These are phyloP conservation scores for Stachybotrys echinatus DNA, from an alignment of 2,329 filamentous ascomycete genomes.

Conservation along the genomic window DNA sequence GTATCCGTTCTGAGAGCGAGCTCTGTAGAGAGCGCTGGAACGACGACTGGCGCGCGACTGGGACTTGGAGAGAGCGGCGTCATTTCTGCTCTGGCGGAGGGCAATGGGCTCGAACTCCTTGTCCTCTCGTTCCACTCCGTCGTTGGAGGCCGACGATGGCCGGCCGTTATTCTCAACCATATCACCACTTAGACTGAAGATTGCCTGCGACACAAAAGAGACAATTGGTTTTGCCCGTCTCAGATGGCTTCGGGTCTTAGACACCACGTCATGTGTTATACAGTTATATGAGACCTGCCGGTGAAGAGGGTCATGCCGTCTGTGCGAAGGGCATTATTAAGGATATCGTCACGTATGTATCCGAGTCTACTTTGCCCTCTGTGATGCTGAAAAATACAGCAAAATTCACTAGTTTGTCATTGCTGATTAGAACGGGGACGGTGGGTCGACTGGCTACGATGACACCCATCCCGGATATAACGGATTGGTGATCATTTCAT, in stretches of 20 bases:
- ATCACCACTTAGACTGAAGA: not conserved
- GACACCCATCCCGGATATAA: not conserved
- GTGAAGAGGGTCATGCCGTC: no score
- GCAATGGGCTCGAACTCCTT: not conserved
- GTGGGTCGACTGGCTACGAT: not conserved
- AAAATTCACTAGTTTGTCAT: no score
- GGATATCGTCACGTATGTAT: no score
- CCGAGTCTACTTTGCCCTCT: no score
- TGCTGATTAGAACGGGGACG: not conserved
- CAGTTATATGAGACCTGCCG: not conserved
- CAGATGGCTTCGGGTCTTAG: not conserved
- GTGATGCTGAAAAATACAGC: no score
- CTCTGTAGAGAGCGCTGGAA: conserved; percentile 12
- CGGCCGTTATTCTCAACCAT: not conserved
- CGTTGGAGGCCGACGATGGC: not conserved
- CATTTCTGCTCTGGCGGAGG: not conserved
- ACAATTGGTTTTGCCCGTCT: not conserved
- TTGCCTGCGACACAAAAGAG: not conserved
- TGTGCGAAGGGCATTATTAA: no score
- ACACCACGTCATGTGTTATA: not conserved
- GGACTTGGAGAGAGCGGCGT: not conserved
- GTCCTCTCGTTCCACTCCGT: not conserved
- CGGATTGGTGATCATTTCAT: not conserved
- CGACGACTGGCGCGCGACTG: conserved; percentile 6
- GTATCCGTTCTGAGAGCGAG: conserved; percentile 39